Percentiles rank a stretch among this genome's conserved stretches.
Conservation (phyloP, 371 early-diverging fungal species). For the Aphelidium insulamus region DNA sequence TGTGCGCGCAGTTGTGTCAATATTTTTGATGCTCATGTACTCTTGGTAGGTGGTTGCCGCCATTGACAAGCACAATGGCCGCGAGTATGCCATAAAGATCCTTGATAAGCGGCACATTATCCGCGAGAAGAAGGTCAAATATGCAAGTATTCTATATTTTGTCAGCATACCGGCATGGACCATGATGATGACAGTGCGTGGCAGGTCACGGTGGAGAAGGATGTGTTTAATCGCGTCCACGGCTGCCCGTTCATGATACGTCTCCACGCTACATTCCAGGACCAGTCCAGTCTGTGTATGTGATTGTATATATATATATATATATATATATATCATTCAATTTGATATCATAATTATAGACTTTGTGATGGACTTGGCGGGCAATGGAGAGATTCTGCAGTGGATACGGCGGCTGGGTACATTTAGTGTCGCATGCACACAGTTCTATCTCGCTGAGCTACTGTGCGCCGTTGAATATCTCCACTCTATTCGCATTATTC, state of each 20-base stretch:
- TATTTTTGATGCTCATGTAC: slow-evolving; percentile 2
- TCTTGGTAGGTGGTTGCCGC: slow-evolving; percentile 38
- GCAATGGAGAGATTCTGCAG: slow-evolving; percentile 73
- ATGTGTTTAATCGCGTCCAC: slow-evolving; percentile 51
- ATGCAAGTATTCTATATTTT: slow-evolving; percentile 75
- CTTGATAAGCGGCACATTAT: slow-evolving; percentile 82
- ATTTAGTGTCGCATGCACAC: slow-evolving; percentile 36
- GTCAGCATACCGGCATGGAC: no score
- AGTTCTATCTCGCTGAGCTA: slow-evolving; percentile 78
- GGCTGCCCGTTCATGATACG: slow-evolving; percentile 68
- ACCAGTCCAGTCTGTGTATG: slow-evolving; percentile 58
- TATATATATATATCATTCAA: background rate
- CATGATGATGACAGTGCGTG: no score
- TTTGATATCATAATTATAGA: slow-evolving; percentile 13
- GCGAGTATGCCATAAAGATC: slow-evolving; percentile 72
- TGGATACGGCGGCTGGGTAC: slow-evolving; percentile 41
- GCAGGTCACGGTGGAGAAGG: slow-evolving; percentile 71
- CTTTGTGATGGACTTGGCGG: slow-evolving; percentile 70
- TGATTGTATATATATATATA: background rate
- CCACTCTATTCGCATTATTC: slow-evolving; percentile 56
- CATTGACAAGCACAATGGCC: slow-evolving; percentile 30
- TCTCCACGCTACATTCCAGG: slow-evolving; percentile 86
- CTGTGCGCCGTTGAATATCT: slow-evolving; percentile 59
- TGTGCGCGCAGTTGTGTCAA: slow-evolving; percentile 26
- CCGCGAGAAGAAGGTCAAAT: slow-evolving; percentile 79